Base-by-base conservation (phyloP, 2,329 filamentous ascomycete genomes). In the Paecilomyces formosus region DNA sequence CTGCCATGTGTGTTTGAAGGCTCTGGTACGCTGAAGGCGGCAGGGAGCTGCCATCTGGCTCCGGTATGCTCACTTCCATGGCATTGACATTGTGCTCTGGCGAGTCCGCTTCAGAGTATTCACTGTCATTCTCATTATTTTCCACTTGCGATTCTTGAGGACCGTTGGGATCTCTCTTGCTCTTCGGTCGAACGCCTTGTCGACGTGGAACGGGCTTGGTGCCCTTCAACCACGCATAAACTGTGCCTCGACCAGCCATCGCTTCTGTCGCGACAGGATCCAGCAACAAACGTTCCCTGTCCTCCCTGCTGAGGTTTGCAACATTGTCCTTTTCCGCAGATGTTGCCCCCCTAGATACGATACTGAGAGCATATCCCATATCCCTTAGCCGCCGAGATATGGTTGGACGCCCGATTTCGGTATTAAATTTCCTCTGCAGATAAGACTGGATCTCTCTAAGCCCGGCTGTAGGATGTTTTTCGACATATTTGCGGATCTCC, bases 361-460 rank as follows among this genome's bases (percentile, higher is more conserved):
- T 53, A 33, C 33, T 60, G 18, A 53, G 53, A 7, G 22, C 26
- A 30, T 60, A 60, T n/a, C 55, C 58, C 55, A 60, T 55, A 12
- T 55, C 58, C 18, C 15, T 57, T 39, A 60, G 21, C 8, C 58
- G 55, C n/a, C 52, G 58, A 11, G 58, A 57, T 21, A 60, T 55
- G 33, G 55, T 26, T 22, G 18, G 24, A 12, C 33, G 49, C n/a
- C 55, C 52, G 53, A 53, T 55, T 21, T 57, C 54, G 13, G 35
- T 26, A 31, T 53, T 39, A 35, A 55, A 60, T 22, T 56, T 53
- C 11, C 51, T 52, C 18, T 55, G 30, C n/a, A 57, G 35, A 24
- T 57, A 39, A 28, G 35, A 18, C 39, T 60, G 55, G 22, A 60
- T 51, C n/a, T 60, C 58, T 49, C 55, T 53, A 13, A 60, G 28